These are phyloP conservation scores for Cardiospermum halicacabum DNA, from an alignment of 345 rosid genomes.

Conservation along the genomic window DNA sequence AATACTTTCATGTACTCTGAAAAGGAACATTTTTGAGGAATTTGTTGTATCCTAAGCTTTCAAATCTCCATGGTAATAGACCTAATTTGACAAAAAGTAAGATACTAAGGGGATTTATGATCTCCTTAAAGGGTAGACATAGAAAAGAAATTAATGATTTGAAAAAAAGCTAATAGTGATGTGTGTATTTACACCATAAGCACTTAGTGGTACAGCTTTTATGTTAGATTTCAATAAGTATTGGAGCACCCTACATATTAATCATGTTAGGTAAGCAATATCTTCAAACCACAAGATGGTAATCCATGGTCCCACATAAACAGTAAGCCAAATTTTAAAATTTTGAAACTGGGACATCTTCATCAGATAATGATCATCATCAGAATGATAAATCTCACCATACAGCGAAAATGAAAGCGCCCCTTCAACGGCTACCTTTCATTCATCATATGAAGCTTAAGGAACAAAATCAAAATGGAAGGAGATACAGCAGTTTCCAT, in stretches of 20 bases:
- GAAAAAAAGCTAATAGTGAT: not conserved
- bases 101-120: not conserved
- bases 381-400: constrained; percentile 14
- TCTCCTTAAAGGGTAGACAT: not conserved
- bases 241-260: not conserved
- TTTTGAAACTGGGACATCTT: constrained; percentile 10
- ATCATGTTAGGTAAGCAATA: not conserved
- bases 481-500: constrained; percentile 25
- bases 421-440: constrained; percentile 49
- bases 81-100: not conserved
- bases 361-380: constrained; percentile 3
- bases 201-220: not conserved
- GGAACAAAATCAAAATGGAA: constrained; percentile 22
- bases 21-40: too few species aligned
- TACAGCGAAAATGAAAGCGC: constrained; percentile 43
- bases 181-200: not conserved
- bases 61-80: not conserved
- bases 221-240: not conserved
- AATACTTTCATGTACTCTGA: not conserved
- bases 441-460: constrained; percentile 17
- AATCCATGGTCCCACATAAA: constrained; percentile 4
- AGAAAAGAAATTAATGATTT: not conserved
- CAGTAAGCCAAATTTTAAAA: not conserved
- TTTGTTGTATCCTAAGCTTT: not conserved
- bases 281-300: not conserved